phyloP scores from a whole-genome alignment of 192 early-diverging fungal species.

The Linnemannia exigua region DNA sequence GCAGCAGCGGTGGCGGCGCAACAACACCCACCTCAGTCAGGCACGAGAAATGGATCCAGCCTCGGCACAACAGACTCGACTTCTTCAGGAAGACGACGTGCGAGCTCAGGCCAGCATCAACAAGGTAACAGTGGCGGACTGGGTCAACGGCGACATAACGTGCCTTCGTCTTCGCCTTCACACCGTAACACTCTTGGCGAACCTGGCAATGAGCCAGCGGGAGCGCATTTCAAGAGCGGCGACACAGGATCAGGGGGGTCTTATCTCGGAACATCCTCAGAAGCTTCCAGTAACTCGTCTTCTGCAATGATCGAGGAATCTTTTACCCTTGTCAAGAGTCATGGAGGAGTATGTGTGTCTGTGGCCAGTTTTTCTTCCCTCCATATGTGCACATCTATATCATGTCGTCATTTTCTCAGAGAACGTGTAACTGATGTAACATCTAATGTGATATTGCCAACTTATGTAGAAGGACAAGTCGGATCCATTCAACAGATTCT shows the following conservation, averaged over 20 bases:
- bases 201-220: not conserved
- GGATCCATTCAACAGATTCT: slow-evolving; percentile 90
- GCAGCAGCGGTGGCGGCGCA: slow-evolving; percentile 22
- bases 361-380: not conserved
- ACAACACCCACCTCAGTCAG: not conserved
- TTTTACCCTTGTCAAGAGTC: slow-evolving; percentile 43
- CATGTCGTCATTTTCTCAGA: not conserved
- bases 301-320: slow-evolving; percentile 54
- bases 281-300: slow-evolving; percentile 41
- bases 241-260: slow-evolving; percentile 18
- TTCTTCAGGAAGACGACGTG: slow-evolving; percentile 8
- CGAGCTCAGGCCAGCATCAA: slow-evolving; percentile 13
- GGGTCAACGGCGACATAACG: slow-evolving; percentile 16
- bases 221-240: not conserved
- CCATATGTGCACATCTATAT: not conserved
- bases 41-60: slow-evolving; percentile 5
- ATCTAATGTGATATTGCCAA: not conserved
- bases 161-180: not conserved
- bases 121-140: slow-evolving; percentile 21
- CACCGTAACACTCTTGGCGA: not conserved
- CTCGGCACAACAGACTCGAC: slow-evolving; percentile 3
- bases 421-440: not conserved
- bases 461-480: slow-evolving; percentile 69
- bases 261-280: slow-evolving; percentile 19
- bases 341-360: slow-evolving; percentile 17